Base-by-base conservation (phyloP, 805 yeast species). In the Teunomyces atbi region DNA sequence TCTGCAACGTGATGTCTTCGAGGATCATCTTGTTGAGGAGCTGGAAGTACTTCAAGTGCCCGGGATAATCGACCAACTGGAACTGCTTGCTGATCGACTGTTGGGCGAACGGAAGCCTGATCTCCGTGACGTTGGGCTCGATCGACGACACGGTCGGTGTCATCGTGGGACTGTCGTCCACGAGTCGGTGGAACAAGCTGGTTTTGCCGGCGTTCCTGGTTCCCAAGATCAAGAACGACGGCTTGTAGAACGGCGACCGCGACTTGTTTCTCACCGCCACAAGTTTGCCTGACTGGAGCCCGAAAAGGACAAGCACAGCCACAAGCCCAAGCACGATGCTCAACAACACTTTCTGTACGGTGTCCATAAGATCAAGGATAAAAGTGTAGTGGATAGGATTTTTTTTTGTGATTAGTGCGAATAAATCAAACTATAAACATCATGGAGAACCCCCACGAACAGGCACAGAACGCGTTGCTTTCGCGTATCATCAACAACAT, bases 361-460 rank as follows among this genome's bases (percentile, higher is more conserved):
- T 44, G 53, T 67, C 71, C 73, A 68, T 67, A 4, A 23, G 26
- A 23, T 7, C 26, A 23, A 23, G 27, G 26, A 28, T 36, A n/a
- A n/a, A n/a, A n/a, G n/a, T n/a, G n/a, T n/a, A n/a, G n/a, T n/a
- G 15, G 15, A 12, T 21, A 26, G 23, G 15, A 6, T 6, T 21
- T 36, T 36, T 27, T 29, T n/a, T 26, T 4, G 6, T 26, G 3
- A 1, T 5, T 12, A 37, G 15, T 36, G 37, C 19, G 34, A 33
- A 40, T 40, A 35, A n/a, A 35, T 45, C 43, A 28, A 41, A 27
- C n/a, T 33, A 36, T 2, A 15, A 42, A 43, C 11, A 54, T 41
- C 33, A 86, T 87, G 95, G 89, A 87, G 65, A 88, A 87, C 56
- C 96, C 96, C 3, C 91, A 88, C 58, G 91, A 86, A 56, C 86